Evolutionary conservation across 441 rosid genomes (phyloP).

Genomic region (Croton setiger): DNA sequence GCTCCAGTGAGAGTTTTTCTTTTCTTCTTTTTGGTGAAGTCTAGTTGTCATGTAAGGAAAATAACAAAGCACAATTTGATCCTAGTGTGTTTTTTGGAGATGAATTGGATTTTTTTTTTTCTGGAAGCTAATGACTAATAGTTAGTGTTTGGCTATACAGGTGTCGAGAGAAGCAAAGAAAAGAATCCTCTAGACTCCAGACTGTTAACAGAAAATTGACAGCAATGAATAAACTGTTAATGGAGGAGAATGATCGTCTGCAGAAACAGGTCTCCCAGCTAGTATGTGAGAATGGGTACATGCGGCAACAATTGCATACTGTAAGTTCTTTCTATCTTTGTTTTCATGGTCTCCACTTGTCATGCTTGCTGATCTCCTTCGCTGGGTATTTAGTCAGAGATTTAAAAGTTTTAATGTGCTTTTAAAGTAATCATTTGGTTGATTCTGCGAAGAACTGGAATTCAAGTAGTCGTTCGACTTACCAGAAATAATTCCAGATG

Average conservation of each 20-base stretch:
- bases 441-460: neutral
- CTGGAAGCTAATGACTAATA: conserved; percentile 14
- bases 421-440: neutral
- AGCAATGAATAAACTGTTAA: conserved; percentile 94
- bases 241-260: conserved; percentile 98
- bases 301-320: conserved; percentile 81
- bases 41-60: neutral
- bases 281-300: conserved; percentile 87
- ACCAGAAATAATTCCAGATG: neutral
- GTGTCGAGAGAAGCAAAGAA: conserved; percentile 98
- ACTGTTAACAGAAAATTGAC: conserved; percentile 85
- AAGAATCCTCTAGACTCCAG: conserved; percentile 92
- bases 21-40: neutral
- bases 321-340: conserved; percentile 28
- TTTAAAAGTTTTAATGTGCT: neutral
- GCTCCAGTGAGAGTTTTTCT: neutral
- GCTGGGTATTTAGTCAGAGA: neutral
- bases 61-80: neutral
- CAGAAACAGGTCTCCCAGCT: conserved; percentile 99
- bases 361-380: neutral
- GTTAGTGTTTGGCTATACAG: conserved; percentile 39
- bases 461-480: too few species aligned
- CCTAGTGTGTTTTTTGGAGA: neutral
- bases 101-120: neutral
- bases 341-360: conserved; percentile 1